A percentile compares a stretch with the other conserved stretches of the same genome.
These are phyloP conservation scores for Deakozyma indianensis DNA, from an alignment of 805 yeast species.

Conservation along the genomic window DNA sequence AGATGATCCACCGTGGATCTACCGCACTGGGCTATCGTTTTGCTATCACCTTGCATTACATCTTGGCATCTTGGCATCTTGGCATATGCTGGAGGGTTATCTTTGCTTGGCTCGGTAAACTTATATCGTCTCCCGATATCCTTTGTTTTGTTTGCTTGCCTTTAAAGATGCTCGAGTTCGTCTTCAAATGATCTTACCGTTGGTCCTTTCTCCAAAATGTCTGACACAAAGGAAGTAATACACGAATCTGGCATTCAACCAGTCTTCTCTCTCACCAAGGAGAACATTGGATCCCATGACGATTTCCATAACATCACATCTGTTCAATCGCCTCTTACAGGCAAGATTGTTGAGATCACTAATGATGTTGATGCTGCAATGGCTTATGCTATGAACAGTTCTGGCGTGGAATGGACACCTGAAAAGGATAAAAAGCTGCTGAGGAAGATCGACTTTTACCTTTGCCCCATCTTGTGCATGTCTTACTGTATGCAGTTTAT, in stretches of 20 bases:
- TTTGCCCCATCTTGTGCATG: constrained; percentile 37
- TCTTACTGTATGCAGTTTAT: constrained; percentile 40
- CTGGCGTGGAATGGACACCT: background rate
- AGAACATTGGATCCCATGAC: background rate
- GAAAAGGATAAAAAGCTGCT: constrained; percentile 20
- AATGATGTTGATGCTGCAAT: constrained; percentile 1
- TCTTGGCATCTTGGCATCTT: too few species aligned
- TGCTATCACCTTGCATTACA: too few species aligned
- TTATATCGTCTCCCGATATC: too few species aligned
- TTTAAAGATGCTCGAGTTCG: too few species aligned
- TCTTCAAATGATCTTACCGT: too few species aligned
- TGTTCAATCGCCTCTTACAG: background rate
- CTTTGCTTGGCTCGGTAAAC: too few species aligned
- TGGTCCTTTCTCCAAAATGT: too few species aligned
- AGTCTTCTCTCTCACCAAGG: background rate
- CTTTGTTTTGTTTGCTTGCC: too few species aligned
- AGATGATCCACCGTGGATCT: too few species aligned
- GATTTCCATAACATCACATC: background rate
- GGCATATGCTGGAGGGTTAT: too few species aligned
- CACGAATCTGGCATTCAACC: background rate
- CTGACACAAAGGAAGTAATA: background rate
- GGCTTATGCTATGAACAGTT: background rate
- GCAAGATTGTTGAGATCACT: background rate
- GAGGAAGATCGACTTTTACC: constrained; percentile 36
- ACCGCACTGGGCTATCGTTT: too few species aligned